Conservation (phyloP, 768 basidiomycete species). For the Candolleomyces eurysporus region DNA sequence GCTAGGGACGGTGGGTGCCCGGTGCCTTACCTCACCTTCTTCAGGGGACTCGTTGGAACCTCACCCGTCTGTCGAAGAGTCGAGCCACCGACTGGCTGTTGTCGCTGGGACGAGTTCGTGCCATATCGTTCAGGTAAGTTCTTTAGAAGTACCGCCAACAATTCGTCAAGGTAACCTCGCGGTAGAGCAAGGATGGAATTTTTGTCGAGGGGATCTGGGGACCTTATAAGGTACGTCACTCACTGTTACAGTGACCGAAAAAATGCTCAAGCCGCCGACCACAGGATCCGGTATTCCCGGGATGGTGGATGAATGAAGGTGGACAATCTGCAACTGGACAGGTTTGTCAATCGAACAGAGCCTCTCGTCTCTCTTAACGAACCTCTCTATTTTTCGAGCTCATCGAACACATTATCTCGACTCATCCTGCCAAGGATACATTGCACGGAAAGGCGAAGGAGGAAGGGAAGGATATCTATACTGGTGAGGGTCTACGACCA, state of each 20-base stretch:
- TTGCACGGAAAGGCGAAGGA: conserved; percentile 64
- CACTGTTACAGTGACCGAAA: neutral
- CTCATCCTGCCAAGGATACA: conserved; percentile 79
- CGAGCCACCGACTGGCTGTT: conserved; percentile 79
- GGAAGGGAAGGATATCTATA: conserved; percentile 56
- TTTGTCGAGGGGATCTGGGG: conserved; percentile 95
- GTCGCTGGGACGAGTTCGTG: conserved; percentile 97
- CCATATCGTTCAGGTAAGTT: conserved; percentile 81
- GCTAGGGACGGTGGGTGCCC: conserved; percentile 92
- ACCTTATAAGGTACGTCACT: conserved; percentile 61
- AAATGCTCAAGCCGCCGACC: neutral
- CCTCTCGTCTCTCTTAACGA: neutral
- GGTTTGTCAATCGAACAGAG: conserved; percentile 33
- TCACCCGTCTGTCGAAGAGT: conserved; percentile 69
- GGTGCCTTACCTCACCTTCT: conserved; percentile 36
- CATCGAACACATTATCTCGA: conserved; percentile 92
- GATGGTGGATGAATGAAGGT: conserved; percentile 99
- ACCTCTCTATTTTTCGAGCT: conserved; percentile 43
- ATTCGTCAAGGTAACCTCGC: neutral
- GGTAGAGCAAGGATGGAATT: conserved; percentile 72
- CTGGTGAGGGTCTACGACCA: conserved; percentile 34
- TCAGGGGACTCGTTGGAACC: conserved; percentile 39
- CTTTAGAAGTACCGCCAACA: neutral
- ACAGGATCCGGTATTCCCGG: conserved; percentile 85
- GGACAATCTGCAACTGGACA: conserved; percentile 99